Conservation (phyloP, 2,329 filamentous ascomycete genomes). For the Fusarium sp. region DNA sequence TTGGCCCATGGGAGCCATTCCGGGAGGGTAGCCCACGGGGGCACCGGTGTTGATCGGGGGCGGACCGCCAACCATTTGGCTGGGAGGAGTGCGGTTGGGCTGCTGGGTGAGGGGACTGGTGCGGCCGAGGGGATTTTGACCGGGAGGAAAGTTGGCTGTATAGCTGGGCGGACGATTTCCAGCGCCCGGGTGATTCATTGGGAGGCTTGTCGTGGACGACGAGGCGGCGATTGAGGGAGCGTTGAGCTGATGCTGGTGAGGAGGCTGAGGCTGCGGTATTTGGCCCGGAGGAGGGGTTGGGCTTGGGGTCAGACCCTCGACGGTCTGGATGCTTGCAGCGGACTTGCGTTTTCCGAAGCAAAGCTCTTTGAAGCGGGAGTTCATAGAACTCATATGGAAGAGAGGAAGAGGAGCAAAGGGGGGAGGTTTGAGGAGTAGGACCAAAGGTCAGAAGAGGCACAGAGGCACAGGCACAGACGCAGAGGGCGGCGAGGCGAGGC, state of each 20-base stretch:
- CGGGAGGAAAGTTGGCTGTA: slow-evolving; percentile 65
- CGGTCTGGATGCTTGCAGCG: slow-evolving; percentile 68
- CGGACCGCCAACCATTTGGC: slow-evolving; percentile 72
- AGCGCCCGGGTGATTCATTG: slow-evolving; percentile 73
- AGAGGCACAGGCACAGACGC: slow-evolving; percentile 26
- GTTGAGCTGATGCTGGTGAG: slow-evolving; percentile 56
- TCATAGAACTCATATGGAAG: slow-evolving; percentile 79
- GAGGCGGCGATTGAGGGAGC: slow-evolving; percentile 53
- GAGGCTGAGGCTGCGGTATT: slow-evolving; percentile 65
- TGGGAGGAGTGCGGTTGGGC: slow-evolving; percentile 66
- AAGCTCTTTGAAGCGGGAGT: slow-evolving; percentile 83
- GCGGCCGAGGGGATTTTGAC: slow-evolving; percentile 63
- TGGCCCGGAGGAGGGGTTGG: slow-evolving; percentile 57
- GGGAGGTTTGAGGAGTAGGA: slow-evolving; percentile 44
- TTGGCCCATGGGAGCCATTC: slow-evolving; percentile 58
- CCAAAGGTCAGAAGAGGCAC: slow-evolving; percentile 40
- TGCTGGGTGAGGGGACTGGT: slow-evolving; percentile 64
- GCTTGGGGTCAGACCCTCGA: slow-evolving; percentile 54
- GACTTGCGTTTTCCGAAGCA: slow-evolving; percentile 85
- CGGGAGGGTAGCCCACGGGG: slow-evolving; percentile 71
- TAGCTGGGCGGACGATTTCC: slow-evolving; percentile 75
- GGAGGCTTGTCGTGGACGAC: slow-evolving; percentile 61
- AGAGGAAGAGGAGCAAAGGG: slow-evolving; percentile 44
- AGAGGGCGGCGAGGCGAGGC: slow-evolving; percentile 36
- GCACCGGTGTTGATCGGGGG: slow-evolving; percentile 76